phyloP scores from a whole-genome alignment of 2,329 filamentous ascomycete species.

The Curvularia sp. region DNA sequence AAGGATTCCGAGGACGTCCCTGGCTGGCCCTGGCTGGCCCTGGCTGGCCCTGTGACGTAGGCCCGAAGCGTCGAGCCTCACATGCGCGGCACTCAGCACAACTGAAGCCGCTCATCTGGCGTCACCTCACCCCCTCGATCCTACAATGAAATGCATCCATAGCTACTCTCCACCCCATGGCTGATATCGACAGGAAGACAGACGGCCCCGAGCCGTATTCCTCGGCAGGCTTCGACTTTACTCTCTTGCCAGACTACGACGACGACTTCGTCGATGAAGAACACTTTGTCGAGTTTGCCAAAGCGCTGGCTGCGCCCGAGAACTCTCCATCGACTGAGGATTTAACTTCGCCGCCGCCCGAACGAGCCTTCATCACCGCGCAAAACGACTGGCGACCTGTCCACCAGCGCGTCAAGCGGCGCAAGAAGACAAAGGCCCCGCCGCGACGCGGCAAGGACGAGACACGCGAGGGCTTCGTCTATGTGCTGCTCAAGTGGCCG shows the following conservation, averaged over 20 bases:
- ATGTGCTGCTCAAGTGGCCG: constrained; percentile 90
- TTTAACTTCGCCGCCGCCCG: constrained; percentile 54
- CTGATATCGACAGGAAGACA: constrained; percentile 55
- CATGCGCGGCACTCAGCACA: constrained; percentile 9
- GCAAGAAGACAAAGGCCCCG: constrained; percentile 48
- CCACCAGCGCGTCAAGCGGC: constrained; percentile 69
- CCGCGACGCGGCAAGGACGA: constrained; percentile 74
- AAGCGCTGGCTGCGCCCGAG: constrained; percentile 82
- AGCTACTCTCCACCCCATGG: constrained; percentile 41
- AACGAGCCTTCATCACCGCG: constrained; percentile 76
- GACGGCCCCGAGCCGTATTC: constrained; percentile 68
- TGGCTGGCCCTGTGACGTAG: constrained; percentile 17
- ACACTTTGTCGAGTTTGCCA: constrained; percentile 79
- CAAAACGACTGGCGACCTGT: constrained; percentile 96
- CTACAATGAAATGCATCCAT: constrained; percentile 29
- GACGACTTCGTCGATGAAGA: constrained; percentile 76
- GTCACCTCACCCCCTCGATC: background rate
- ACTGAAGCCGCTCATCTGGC: constrained; percentile 2
- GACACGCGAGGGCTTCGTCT: constrained; percentile 91
- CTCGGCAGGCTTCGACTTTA: constrained; percentile 70
- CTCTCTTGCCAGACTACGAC: constrained; percentile 78
- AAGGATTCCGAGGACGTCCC: constrained; percentile 12
- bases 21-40: constrained; percentile 5
- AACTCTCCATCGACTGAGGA: constrained; percentile 70
- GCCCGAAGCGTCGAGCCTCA: constrained; percentile 16